Base-by-base conservation (phyloP, 106 monocot genomes). In the Phalaenopsis equestris region DNA sequence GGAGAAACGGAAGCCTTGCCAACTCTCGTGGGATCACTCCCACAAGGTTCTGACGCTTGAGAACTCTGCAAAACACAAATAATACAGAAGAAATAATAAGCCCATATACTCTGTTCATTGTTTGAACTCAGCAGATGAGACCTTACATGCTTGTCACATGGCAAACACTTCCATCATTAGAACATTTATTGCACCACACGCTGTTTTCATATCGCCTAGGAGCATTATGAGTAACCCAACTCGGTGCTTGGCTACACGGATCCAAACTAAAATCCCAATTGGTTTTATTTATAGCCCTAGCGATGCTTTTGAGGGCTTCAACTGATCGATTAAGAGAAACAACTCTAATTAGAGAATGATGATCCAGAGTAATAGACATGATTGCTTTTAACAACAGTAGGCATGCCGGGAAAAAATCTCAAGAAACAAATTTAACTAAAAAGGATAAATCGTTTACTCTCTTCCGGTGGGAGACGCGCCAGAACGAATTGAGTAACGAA, bases 181-280 rank as follows among this genome's bases (percentile, higher is more conserved):
- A 18, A 15, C 76, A 76, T 30, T 76, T 76, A 76, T 49, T 76
- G 68, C 94, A 95, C n/a, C 3, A 42, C 24, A 94, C 81, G 10
- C 14, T 55, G 83, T 81, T 89, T 72, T 86, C 89, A 19, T 73
- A 79, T 0, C 82, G 83, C 42, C 80, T 86, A 0, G 21, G 42
- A 14, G 83, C 56, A 30, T 85, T 23, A 11, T 78, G 70, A 21
- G 83, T 67, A 8, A 12, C 80, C 91, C 90, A 94, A 19, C 86
- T 83, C 3, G 81, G 82, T 30, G 24, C 42, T 4, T 84, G 81
- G 55, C 77, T 80, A 81, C 94, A 95, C 0, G 94, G 94, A 85
- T 92, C 90, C 19, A 87, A 85, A 23, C 24, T 45, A 84, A 95
- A 95, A 41, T 95, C 77, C 94, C 94, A 92, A 47, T 86, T 58